phyloP scores from a whole-genome alignment of 2,329 filamentous ascomycete genomes.

The Pseudogymnoascus sp. region DNA sequence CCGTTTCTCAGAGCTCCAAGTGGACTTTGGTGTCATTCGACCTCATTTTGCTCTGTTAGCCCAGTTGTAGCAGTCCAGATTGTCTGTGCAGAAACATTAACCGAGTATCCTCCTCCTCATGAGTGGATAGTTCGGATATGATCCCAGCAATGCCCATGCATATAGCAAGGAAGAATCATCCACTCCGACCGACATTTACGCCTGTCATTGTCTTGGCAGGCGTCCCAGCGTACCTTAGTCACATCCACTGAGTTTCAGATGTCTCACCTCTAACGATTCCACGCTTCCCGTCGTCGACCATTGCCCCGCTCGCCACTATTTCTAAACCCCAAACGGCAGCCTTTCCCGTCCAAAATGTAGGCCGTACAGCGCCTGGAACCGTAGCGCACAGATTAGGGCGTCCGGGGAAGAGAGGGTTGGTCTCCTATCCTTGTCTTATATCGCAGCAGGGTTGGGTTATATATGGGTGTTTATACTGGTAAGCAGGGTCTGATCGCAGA shows the following conservation, averaged over 20 bases:
- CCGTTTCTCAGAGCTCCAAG: background rate
- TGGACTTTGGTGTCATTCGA: background rate
- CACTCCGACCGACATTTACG: background rate
- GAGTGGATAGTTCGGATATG: background rate
- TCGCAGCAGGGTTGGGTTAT: conserved; percentile 1
- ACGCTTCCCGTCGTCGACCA: background rate
- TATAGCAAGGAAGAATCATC: background rate
- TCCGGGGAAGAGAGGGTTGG: conserved; percentile 2
- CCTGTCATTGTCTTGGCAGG: background rate
- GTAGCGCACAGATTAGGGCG: background rate
- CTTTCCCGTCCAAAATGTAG: background rate
- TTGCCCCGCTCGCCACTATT: conserved; percentile 1
- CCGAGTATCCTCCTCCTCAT: background rate
- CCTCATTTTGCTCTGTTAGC: background rate
- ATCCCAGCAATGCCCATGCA: background rate
- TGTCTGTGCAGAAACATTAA: conserved; percentile 7
- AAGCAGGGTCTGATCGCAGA: conserved; percentile 7
- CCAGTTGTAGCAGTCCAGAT: background rate
- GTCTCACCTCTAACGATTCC: conserved; percentile 21
- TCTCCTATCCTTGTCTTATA: conserved; percentile 2
- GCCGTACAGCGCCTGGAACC: conserved; percentile 1
- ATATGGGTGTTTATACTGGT: conserved; percentile 5
- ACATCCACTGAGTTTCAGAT: background rate
- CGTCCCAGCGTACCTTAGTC: conserved; percentile 7
- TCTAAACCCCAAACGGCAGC: background rate